Conservation (phyloP, 148 eudicot species). For the Agrostemma githago region DNA sequence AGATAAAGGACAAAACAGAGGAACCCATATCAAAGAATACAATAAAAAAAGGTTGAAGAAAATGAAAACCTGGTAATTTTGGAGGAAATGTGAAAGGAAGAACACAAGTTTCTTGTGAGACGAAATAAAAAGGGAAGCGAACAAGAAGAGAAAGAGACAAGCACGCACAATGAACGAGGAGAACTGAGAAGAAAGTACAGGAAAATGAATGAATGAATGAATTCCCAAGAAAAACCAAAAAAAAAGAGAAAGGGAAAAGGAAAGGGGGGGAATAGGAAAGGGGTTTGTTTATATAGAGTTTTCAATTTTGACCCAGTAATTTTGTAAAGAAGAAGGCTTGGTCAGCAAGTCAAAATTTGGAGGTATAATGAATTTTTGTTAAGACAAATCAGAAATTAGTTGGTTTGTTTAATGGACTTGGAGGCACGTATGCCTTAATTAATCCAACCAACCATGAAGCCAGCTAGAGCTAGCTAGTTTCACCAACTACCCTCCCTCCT, state of each 20-base stretch:
- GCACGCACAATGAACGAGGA: conserved; percentile 31
- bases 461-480: no score
- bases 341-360: conserved; percentile 32
- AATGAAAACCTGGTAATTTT: conserved; percentile 9
- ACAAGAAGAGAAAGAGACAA: conserved; percentile 22
- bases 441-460: not conserved
- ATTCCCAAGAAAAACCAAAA: conserved; percentile 11
- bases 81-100: not conserved
- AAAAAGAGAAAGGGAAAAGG: conserved; percentile 21
- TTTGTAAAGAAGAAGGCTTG: conserved; percentile 26
- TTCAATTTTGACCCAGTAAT: not conserved
- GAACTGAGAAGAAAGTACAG: conserved; percentile 11
- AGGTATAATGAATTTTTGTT: conserved; percentile 8
- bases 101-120: not conserved
- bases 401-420: not conserved
- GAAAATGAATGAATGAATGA: conserved; percentile 7
- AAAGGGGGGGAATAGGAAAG: conserved; percentile 6
- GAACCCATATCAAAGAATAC: conserved; percentile 15
- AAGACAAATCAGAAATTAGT: not conserved
- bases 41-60: conserved; percentile 7
- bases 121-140: not conserved
- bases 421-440: not conserved
- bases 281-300: conserved; percentile 23
- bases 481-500: no score
- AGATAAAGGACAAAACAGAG: not conserved